A percentile compares a stretch with the other conserved stretches of the same genome.
Conservation (phyloP, 2,329 filamentous ascomycete genomes). For the Calonectria montana region DNA sequence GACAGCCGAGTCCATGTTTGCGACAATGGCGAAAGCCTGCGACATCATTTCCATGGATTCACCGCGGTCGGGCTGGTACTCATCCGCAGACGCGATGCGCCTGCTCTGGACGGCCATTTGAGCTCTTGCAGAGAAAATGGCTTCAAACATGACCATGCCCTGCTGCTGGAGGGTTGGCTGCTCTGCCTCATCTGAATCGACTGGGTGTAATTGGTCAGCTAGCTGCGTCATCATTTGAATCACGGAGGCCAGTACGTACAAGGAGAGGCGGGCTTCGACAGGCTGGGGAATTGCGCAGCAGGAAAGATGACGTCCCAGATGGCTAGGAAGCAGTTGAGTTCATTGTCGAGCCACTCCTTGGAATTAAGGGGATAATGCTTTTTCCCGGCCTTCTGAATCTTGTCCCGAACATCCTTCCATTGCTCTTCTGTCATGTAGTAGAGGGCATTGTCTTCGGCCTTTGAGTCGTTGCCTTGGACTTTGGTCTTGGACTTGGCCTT, state of each 20-base stretch:
- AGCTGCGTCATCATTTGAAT: background rate
- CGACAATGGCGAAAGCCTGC: background rate
- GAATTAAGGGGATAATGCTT: background rate
- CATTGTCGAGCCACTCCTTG: background rate
- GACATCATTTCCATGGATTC: constrained; percentile 2
- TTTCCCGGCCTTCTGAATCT: background rate
- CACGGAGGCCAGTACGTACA: too few species aligned
- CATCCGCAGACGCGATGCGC: background rate
- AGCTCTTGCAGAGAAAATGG: background rate
- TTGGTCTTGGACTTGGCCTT: background rate
- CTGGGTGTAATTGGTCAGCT: background rate
- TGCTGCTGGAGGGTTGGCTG: background rate
- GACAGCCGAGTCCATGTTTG: background rate
- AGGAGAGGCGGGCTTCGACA: background rate
- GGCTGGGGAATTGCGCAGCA: background rate
- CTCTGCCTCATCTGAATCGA: background rate
- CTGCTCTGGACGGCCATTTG: background rate
- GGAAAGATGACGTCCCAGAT: constrained; percentile 3
- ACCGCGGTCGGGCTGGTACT: background rate
- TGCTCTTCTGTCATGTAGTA: background rate
- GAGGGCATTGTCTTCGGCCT: background rate
- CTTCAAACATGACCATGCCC: background rate
- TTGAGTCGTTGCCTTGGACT: background rate
- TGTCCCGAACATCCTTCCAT: background rate
- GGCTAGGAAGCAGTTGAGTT: background rate